Conservation (phyloP, 1,284 basidiomycete species). For the Austroboletus niveus region DNA sequence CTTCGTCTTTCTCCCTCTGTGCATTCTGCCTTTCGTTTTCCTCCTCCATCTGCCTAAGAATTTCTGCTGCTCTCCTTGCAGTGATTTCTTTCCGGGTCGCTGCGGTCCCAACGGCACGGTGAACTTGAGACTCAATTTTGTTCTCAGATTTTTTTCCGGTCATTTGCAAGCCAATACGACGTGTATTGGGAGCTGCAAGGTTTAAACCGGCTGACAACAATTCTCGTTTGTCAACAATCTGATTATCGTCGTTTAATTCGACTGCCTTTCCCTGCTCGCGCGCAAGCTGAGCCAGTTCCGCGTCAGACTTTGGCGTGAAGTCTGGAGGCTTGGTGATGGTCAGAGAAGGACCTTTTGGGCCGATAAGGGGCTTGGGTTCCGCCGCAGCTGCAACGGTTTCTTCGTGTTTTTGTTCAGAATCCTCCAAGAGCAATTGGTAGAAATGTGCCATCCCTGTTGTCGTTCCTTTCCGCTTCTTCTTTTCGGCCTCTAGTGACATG, state of each 20-base stretch:
- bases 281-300: slow-evolving; percentile 67
- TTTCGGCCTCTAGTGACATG: slow-evolving; percentile 49
- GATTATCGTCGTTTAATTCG: slow-evolving; percentile 96
- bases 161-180: slow-evolving; percentile 49
- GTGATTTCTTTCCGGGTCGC: slow-evolving; percentile 80
- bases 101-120: slow-evolving; percentile 78
- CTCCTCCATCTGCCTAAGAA: slow-evolving; percentile 70
- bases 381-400: slow-evolving; percentile 76
- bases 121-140: slow-evolving; percentile 41
- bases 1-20: slow-evolving; percentile 59
- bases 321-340: slow-evolving; percentile 72
- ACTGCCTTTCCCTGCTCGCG: slow-evolving; percentile 80
- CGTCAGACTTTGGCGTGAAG: slow-evolving; percentile 60
- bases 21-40: slow-evolving; percentile 59
- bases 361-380: slow-evolving; percentile 53
- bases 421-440: slow-evolving; percentile 81
- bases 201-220: slow-evolving; percentile 92
- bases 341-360: slow-evolving; percentile 56
- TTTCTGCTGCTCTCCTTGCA: slow-evolving; percentile 71
- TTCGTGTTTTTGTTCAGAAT: slow-evolving; percentile 78
- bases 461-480: slow-evolving; percentile 58
- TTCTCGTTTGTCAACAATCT: slow-evolving; percentile 95
- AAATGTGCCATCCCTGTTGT: slow-evolving; percentile 83
- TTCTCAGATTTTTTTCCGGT: slow-evolving; percentile 24
- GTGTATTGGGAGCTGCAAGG: slow-evolving; percentile 77